Percentiles rank a stretch among this genome's conserved stretches.
Evolutionary conservation across 78 protist species (phyloP).

Genomic region (Dictyostelium firmibasis): DNA sequence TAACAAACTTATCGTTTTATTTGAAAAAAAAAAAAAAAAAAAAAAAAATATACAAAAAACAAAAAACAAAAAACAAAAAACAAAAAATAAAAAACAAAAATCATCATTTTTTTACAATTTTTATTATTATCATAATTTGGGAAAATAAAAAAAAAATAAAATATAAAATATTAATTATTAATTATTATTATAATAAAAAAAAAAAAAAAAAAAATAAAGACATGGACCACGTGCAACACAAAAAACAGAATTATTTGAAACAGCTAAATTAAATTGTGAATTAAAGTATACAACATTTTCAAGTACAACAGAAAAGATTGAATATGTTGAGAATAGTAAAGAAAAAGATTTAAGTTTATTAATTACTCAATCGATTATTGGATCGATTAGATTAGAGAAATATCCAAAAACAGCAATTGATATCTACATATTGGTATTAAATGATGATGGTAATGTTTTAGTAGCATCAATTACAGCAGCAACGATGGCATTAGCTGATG

Average conservation of each 20-base stretch:
- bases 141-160: not conserved
- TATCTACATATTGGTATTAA: slow-evolving; percentile 83
- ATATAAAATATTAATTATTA: too few species aligned
- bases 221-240: slow-evolving; percentile 85
- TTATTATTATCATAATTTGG: too few species aligned
- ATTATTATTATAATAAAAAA: not conserved
- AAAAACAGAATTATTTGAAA: slow-evolving; percentile 81
- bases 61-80: too few species aligned
- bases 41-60: too few species aligned
- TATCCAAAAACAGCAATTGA: slow-evolving; percentile 88
- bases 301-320: slow-evolving; percentile 3
- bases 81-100: too few species aligned
- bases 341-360: slow-evolving; percentile 65
- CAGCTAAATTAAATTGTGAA: slow-evolving; percentile 82
- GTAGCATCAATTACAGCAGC: slow-evolving; percentile 83
- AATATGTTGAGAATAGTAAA: slow-evolving; percentile 62
- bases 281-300: slow-evolving; percentile 84
- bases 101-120: too few species aligned
- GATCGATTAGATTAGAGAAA: slow-evolving; percentile 67
- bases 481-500: slow-evolving; percentile 90
- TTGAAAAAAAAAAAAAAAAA: not conserved
- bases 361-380: slow-evolving; percentile 68
- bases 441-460: slow-evolving; percentile 87
- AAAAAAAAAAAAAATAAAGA: not conserved
- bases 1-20: too few species aligned